These are phyloP conservation scores for Cadophora sp. DNA, from an alignment of 2,329 filamentous ascomycete genomes.

Conservation along the genomic window DNA sequence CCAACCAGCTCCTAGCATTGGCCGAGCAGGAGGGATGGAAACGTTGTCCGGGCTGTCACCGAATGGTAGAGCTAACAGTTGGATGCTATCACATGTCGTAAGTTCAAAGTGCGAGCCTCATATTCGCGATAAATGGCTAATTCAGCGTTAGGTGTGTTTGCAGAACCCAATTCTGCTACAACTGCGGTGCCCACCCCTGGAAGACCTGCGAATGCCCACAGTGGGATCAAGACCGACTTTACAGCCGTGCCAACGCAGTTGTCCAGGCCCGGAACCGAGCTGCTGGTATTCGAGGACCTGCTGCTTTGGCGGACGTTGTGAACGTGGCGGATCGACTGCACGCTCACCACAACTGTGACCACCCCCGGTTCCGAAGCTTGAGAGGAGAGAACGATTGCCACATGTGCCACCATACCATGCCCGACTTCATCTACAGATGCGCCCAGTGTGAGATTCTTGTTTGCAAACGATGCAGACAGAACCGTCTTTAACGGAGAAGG, in stretches of 20 bases:
- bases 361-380: conserved; percentile 46
- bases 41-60: conserved; percentile 50
- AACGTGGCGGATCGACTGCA: conserved; percentile 36
- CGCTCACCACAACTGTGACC: conserved; percentile 50
- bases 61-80: conserved; percentile 51
- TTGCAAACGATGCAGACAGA: conserved; percentile 51
- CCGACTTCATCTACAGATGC: conserved; percentile 55
- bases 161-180: conserved; percentile 54
- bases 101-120: conserved; percentile 45
- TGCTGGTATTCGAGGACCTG: conserved; percentile 5
- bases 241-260: conserved; percentile 43
- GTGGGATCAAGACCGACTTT: conserved; percentile 48
- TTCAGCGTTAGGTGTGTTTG: conserved; percentile 51
- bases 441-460: conserved; percentile 51
- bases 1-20: conserved; percentile 49
- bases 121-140: background rate
- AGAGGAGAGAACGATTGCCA: conserved; percentile 49
- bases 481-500: background rate
- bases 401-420: conserved; percentile 50
- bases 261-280: conserved; percentile 28
- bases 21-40: conserved; percentile 56
- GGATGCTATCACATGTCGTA: conserved; percentile 64
- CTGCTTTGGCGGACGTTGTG: background rate
- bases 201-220: conserved; percentile 46
- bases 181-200: conserved; percentile 43